Conservation (phyloP, 139 green algal genomes). For the Axilococcus clingmanii region DNA sequence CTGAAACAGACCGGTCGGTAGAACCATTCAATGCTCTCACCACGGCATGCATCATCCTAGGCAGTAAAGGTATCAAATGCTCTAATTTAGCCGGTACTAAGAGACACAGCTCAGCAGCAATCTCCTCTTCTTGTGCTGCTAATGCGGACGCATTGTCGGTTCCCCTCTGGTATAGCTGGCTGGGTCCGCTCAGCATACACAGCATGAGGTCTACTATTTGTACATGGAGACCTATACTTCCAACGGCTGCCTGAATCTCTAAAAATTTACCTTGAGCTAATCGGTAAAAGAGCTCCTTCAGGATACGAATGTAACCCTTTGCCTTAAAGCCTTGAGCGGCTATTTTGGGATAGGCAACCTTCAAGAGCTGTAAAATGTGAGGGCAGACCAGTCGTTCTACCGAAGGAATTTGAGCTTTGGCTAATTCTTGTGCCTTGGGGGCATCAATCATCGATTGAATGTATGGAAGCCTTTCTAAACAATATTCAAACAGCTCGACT, state of each 20-base stretch:
- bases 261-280: constrained; percentile 20
- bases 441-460: constrained; percentile 17
- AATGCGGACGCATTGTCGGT: constrained; percentile 11
- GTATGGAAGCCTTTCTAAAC: constrained; percentile 22
- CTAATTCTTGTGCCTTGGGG: constrained; percentile 6
- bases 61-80: constrained; percentile 67
- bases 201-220: constrained; percentile 16
- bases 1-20: constrained; percentile 36
- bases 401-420: constrained; percentile 7
- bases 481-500: constrained; percentile 20
- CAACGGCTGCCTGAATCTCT: constrained; percentile 22
- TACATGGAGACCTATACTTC: constrained; percentile 11
- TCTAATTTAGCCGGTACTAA: constrained; percentile 68
- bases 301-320: constrained; percentile 12
- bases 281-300: constrained; percentile 19
- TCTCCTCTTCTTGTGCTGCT: constrained; percentile 25
- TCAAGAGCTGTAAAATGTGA: constrained; percentile 13
- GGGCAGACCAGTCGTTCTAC: constrained; percentile 20
- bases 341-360: background rate
- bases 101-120: constrained; percentile 79
- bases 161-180: no score
- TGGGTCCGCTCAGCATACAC: constrained; percentile 6
- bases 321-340: background rate
- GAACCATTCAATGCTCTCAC: constrained; percentile 52
- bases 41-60: constrained; percentile 76